Evolutionary conservation across 192 early-diverging fungal genomes (phyloP).

Genomic region (Funneliformis geosporum): DNA sequence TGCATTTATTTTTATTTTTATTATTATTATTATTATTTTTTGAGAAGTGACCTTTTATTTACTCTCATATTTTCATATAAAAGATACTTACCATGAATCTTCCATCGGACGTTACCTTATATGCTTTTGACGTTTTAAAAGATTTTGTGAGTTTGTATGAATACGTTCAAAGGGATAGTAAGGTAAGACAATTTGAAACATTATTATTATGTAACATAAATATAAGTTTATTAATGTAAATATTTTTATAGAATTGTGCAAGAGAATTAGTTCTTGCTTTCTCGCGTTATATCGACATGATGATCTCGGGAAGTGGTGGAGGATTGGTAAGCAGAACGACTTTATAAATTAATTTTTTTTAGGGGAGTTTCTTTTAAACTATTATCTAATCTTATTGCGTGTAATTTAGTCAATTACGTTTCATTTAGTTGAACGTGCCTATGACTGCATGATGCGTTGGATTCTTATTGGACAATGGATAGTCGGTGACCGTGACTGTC

Average conservation of each 20-base stretch:
- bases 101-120: constrained; percentile 58
- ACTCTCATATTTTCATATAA: neutral
- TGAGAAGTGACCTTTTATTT: neutral
- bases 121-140: constrained; percentile 64
- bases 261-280: constrained; percentile 69
- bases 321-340: constrained; percentile 18
- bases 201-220: neutral
- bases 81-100: constrained; percentile 62
- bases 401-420: constrained; percentile 47
- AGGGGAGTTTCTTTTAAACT: neutral
- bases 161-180: constrained; percentile 66
- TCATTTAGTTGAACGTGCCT: constrained; percentile 65
- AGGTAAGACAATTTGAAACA: constrained; percentile 42
- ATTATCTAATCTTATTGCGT: too few species aligned
- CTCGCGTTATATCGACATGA: constrained; percentile 69
- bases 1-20: neutral
- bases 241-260: constrained; percentile 56
- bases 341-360: neutral
- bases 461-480: constrained; percentile 77
- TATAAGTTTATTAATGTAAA: too few species aligned
- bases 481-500: constrained; percentile 67
- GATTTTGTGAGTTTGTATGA: constrained; percentile 64
- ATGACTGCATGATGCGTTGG: constrained; percentile 78
- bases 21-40: neutral
- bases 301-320: constrained; percentile 41